Base-by-base conservation (phyloP, 331 rosid species). In the Telfairia occidentalis region DNA sequence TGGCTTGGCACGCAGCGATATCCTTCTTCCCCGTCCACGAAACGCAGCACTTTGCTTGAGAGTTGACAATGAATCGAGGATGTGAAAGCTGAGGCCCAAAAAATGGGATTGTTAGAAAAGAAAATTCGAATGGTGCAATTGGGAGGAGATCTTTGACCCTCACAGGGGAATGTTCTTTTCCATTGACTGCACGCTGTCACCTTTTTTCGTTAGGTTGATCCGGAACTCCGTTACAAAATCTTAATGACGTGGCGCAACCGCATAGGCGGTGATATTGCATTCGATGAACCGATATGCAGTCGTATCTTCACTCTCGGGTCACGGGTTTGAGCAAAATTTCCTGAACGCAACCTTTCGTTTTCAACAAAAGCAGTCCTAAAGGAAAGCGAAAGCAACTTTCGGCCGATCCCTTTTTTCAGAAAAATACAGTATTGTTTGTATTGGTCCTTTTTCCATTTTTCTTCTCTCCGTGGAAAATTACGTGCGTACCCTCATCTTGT, bases 161-260 rank as follows among this genome's bases (percentile, higher is more conserved):
- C 75, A 16, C n/a, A 3, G 23, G 16, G 75, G 75, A 70, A 70
- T 70, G 75, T 70, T 70, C 58, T 16, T 43, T 69, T 43, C 38
- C 55, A 43, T 69, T 42, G 73, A 61, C 69, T 18, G 45, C 11
- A 15, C n/a, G 37, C 69, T 67, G 73, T 67, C 54, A 34, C 49
- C 49, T 48, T 19, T 65, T 65, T 38, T 34, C 32, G n/a, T n/a
- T n/a, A n/a, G n/a, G n/a, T 38, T 65, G 9, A 18, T 12, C 71
- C 21, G 35, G 54, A 49, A 49, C 7, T 18, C 16, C 57, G 29
- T 37, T 37, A 37, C 46, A 18, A n/a, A 9, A 9, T 11, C 50
- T 38, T 11, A 9, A 10, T 5, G 11, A 65, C 50, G 72, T 65
- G 72, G 50, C 72, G 50, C 72, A 37, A 38, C 50, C 5, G 10